Conservation (phyloP, 2,329 filamentous ascomycete genomes). For the Botrytis sinoallii region DNA sequence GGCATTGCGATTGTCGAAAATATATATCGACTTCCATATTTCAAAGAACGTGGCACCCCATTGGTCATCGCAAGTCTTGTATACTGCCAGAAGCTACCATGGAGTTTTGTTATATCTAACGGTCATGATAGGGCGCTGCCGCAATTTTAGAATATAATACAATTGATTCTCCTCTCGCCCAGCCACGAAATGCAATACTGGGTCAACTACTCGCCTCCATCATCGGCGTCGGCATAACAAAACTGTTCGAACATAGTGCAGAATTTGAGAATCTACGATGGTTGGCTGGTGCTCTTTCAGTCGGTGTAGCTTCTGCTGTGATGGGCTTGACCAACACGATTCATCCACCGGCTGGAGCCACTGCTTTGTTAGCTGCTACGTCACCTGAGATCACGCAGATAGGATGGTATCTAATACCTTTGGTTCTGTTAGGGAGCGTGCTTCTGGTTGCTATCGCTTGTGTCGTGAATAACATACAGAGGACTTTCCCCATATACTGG, state of each 20-base stretch:
- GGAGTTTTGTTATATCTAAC: neutral
- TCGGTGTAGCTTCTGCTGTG: conserved; percentile 57
- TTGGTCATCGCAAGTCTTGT: conserved; percentile 70
- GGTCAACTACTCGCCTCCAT: conserved; percentile 64
- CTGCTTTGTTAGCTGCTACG: conserved; percentile 65
- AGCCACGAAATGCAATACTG: conserved; percentile 66
- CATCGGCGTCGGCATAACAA: conserved; percentile 59
- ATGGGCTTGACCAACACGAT: conserved; percentile 72
- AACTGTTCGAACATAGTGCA: conserved; percentile 56
- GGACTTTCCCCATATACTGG: conserved; percentile 66
- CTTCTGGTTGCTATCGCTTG: conserved; percentile 63
- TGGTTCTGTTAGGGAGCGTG: conserved; percentile 57
- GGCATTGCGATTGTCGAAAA: conserved; percentile 59
- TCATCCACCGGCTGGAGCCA: conserved; percentile 73
- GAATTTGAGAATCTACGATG: conserved; percentile 54
- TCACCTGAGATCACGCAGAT: conserved; percentile 52
- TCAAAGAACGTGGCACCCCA: conserved; percentile 52
- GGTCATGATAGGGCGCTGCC: conserved; percentile 54
- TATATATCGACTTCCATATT: conserved; percentile 51
- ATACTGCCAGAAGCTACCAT: conserved; percentile 39
- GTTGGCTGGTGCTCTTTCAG: conserved; percentile 63
- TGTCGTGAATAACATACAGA: conserved; percentile 65
- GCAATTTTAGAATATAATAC: conserved; percentile 73
- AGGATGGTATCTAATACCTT: conserved; percentile 67
- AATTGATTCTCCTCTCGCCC: conserved; percentile 68